These are phyloP conservation scores for Phalaenopsis aphrodite DNA, from an alignment of 106 monocot genomes.

Conservation along the genomic window DNA sequence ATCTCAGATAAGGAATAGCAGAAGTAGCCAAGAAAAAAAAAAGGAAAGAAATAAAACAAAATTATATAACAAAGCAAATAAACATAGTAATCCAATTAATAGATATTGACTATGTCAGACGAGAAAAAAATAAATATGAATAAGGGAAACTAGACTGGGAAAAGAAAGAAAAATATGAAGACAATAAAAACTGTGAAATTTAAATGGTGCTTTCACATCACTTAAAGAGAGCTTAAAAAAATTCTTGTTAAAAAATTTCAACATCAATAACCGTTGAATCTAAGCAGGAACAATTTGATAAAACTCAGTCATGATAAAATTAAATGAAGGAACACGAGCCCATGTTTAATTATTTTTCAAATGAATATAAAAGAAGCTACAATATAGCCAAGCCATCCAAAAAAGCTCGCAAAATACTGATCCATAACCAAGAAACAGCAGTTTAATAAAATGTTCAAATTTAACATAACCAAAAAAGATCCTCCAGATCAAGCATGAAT, in stretches of 20 bases:
- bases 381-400: neutral
- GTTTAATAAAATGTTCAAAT: neutral
- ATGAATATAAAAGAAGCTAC: neutral
- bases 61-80: neutral
- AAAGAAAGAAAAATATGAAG: neutral
- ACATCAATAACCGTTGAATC: neutral
- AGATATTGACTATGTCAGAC: neutral
- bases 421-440: neutral
- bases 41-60: slow-evolving; percentile 2
- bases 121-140: no score
- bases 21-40: neutral
- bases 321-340: neutral
- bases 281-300: neutral
- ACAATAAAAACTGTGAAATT: neutral
- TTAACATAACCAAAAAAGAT: neutral
- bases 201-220: no score
- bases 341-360: neutral
- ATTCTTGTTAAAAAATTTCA: no score
- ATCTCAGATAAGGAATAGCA: neutral
- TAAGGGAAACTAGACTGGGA: no score
- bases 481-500: no score
- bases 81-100: neutral
- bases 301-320: neutral
- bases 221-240: no score
- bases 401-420: neutral